phyloP scores from a whole-genome alignment of 2,329 filamentous ascomycete species.

The Penicillium sp. region DNA sequence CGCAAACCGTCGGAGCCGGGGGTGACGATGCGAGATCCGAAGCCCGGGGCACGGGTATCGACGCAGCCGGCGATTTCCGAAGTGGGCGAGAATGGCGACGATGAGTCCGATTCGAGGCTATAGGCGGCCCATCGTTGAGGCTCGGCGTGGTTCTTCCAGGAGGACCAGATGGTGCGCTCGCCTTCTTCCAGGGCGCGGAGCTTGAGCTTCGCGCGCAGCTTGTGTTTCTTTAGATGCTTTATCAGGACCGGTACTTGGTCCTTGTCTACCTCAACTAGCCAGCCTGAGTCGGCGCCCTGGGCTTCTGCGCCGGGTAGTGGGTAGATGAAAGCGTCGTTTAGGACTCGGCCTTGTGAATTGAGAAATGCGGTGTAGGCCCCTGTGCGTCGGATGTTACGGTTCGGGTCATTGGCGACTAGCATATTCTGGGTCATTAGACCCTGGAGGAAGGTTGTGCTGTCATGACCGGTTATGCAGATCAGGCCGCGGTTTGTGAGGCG shows the following conservation, averaged over 20 bases:
- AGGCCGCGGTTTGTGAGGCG: slow-evolving; percentile 68
- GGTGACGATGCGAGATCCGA: slow-evolving; percentile 40
- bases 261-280: slow-evolving; percentile 79
- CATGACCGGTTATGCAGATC: slow-evolving; percentile 72
- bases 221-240: slow-evolving; percentile 78
- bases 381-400: slow-evolving; percentile 33
- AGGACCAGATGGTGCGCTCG: slow-evolving; percentile 67
- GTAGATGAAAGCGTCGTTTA: slow-evolving; percentile 91
- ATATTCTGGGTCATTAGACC: slow-evolving; percentile 78
- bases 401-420: slow-evolving; percentile 44
- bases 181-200: slow-evolving; percentile 62
- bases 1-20: slow-evolving; percentile 36
- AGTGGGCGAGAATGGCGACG: slow-evolving; percentile 29
- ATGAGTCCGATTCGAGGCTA: slow-evolving; percentile 35
- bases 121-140: slow-evolving; percentile 38
- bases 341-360: slow-evolving; percentile 75
- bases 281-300: slow-evolving; percentile 43
- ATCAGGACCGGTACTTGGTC: slow-evolving; percentile 59
- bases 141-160: slow-evolving; percentile 60
- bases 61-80: slow-evolving; percentile 34
- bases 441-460: slow-evolving; percentile 81
- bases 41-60: slow-evolving; percentile 41
- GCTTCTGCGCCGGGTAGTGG: slow-evolving; percentile 47
- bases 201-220: slow-evolving; percentile 73
- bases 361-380: slow-evolving; percentile 81